Evolutionary conservation across 768 basidiomycete species (phyloP).

Genomic region (Naganishia friedmannii): DNA sequence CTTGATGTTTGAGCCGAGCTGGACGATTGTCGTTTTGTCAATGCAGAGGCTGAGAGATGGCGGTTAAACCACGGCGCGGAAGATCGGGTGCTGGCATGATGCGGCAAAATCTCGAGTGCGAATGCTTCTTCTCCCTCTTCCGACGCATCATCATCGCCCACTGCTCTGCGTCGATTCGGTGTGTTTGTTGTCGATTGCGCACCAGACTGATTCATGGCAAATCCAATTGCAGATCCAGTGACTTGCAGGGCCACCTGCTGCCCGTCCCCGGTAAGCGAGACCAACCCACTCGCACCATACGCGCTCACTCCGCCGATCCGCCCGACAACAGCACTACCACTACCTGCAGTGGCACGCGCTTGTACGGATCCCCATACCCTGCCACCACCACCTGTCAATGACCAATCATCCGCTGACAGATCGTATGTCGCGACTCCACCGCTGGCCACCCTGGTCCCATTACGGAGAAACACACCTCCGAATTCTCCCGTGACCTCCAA

Average conservation of each 20-base stretch:
- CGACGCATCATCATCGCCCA: background rate
- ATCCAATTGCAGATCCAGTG: constrained; percentile 51
- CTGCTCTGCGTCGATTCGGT: background rate
- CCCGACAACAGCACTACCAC: background rate
- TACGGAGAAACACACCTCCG: constrained; percentile 54
- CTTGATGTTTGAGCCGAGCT: constrained; percentile 59
- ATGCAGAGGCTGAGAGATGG: constrained; percentile 1
- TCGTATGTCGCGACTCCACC: constrained; percentile 78
- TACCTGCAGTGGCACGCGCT: background rate
- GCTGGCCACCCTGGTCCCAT: constrained; percentile 50
- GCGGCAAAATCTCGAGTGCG: background rate
- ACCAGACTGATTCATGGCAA: background rate
- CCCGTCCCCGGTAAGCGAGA: constrained; percentile 65
- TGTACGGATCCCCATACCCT: constrained; percentile 56
- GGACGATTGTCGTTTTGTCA: constrained; percentile 55
- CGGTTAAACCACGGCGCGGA: constrained; percentile 5
- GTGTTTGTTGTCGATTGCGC: background rate
- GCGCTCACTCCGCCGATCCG: constrained; percentile 42
- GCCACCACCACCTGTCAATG: constrained; percentile 55
- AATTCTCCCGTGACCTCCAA: constrained; percentile 76
- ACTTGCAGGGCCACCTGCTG: constrained; percentile 53
- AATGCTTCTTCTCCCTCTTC: background rate
- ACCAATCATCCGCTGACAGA: constrained; percentile 62
- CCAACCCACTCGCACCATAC: constrained; percentile 76
- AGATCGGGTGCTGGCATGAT: background rate